phyloP scores from a whole-genome alignment of 192 early-diverging fungal genomes.

The Mortierella hygrophila region DNA sequence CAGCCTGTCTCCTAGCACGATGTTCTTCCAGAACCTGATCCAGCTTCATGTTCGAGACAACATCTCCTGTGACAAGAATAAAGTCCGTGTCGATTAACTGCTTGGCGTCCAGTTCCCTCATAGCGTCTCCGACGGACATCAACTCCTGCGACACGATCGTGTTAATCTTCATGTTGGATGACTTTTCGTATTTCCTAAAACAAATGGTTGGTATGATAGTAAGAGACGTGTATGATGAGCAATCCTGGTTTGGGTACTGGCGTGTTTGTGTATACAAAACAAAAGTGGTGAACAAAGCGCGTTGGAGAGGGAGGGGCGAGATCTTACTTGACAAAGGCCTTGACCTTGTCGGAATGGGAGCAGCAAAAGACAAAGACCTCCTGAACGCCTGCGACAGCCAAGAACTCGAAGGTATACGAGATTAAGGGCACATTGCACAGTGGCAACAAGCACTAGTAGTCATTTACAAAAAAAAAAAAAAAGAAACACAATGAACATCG shows the following conservation, averaged over 20 bases:
- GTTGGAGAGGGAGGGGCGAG: background rate
- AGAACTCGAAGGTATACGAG: slow-evolving; percentile 95
- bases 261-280: background rate
- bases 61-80: slow-evolving; percentile 91
- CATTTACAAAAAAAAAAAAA: background rate
- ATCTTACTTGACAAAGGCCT: slow-evolving; percentile 83
- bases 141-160: slow-evolving; percentile 81
- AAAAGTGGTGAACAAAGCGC: background rate
- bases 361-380: slow-evolving; percentile 91
- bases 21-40: slow-evolving; percentile 84
- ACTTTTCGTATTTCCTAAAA: slow-evolving; percentile 74
- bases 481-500: background rate
- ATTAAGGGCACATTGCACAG: slow-evolving; percentile 97
- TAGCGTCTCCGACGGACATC: slow-evolving; percentile 89
- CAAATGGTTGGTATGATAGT: background rate
- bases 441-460: slow-evolving; percentile 85
- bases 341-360: slow-evolving; percentile 86
- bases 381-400: slow-evolving; percentile 88
- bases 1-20: slow-evolving; percentile 74
- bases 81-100: slow-evolving; percentile 89
- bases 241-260: no score
- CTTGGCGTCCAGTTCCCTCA: slow-evolving; percentile 89
- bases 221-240: background rate
- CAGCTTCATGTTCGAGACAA: slow-evolving; percentile 92
- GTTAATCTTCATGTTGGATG: slow-evolving; percentile 76